Evolutionary conservation across 306 rosid genomes (phyloP).

Genomic region (Casuarina glauca): DNA sequence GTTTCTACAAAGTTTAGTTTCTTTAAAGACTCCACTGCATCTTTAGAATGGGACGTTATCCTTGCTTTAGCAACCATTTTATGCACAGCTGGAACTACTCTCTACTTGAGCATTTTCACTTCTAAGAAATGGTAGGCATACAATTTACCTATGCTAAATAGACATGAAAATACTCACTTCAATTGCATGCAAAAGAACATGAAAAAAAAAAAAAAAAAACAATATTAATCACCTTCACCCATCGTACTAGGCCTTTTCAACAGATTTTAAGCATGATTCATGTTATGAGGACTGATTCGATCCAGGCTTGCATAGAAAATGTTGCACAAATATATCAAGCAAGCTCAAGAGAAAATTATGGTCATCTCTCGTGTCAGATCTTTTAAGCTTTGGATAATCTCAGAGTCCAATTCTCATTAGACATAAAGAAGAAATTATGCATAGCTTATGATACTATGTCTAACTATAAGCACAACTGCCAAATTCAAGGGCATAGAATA

Average conservation of each 20-base stretch:
- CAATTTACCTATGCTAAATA: background rate
- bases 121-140: background rate
- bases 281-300: background rate
- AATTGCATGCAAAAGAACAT: background rate
- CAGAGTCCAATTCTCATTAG: background rate
- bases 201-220: background rate
- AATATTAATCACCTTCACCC: background rate
- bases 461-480: background rate
- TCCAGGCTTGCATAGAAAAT: background rate
- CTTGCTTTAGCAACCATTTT: background rate
- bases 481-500: slow-evolving; percentile 15
- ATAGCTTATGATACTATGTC: background rate
- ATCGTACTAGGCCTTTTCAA: background rate
- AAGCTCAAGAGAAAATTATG: background rate
- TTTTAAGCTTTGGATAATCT: background rate
- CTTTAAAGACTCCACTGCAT: background rate
- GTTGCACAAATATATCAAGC: background rate
- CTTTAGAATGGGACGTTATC: background rate
- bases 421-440: background rate
- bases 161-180: background rate
- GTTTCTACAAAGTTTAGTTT: background rate
- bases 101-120: background rate
- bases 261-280: background rate
- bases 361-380: background rate
- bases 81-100: background rate